These are phyloP conservation scores for Cryptococcus deneoformans DNA, from an alignment of 1,284 basidiomycete species.

Conservation along the genomic window DNA sequence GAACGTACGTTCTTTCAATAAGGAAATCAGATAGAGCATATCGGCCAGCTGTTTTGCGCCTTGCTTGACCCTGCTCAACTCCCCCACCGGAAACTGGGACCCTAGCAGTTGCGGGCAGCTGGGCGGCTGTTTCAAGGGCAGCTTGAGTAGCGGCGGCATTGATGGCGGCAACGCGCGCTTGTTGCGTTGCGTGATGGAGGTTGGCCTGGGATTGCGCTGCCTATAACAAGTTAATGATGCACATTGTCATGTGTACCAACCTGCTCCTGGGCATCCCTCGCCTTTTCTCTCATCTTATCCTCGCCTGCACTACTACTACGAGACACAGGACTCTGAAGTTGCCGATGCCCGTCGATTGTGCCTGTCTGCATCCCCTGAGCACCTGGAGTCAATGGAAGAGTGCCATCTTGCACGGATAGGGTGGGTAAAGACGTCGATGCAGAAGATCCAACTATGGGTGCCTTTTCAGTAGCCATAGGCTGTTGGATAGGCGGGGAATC, in stretches of 20 bases:
- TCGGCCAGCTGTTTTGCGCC: constrained; percentile 53
- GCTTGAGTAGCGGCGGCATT: constrained; percentile 49
- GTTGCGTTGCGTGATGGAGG: constrained; percentile 48
- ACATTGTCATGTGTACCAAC: constrained; percentile 17
- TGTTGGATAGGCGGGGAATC: not conserved
- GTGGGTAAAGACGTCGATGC: constrained; percentile 29
- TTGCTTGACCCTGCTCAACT: constrained; percentile 23
- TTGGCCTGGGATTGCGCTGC: constrained; percentile 48
- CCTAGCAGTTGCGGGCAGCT: constrained; percentile 16
- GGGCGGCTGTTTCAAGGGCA: constrained; percentile 35
- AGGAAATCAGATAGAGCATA: constrained; percentile 54
- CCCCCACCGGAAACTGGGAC: constrained; percentile 17
- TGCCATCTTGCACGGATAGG: constrained; percentile 27
- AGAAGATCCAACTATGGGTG: constrained; percentile 13
- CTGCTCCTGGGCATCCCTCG: constrained; percentile 48
- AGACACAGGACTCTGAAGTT: constrained; percentile 4
- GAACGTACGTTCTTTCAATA: constrained; percentile 52
- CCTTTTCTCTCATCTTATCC: constrained; percentile 46
- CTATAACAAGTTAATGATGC: constrained; percentile 17
- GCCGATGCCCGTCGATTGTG: constrained; percentile 36
- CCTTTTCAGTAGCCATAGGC: not conserved
- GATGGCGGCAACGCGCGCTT: constrained; percentile 50
- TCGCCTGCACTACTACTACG: constrained; percentile 36
- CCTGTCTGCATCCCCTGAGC: constrained; percentile 16
- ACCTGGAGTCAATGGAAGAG: constrained; percentile 29